Evolutionary conservation across 2,329 filamentous ascomycete species (phyloP).

Genomic region (Xylariaceae sp.): DNA sequence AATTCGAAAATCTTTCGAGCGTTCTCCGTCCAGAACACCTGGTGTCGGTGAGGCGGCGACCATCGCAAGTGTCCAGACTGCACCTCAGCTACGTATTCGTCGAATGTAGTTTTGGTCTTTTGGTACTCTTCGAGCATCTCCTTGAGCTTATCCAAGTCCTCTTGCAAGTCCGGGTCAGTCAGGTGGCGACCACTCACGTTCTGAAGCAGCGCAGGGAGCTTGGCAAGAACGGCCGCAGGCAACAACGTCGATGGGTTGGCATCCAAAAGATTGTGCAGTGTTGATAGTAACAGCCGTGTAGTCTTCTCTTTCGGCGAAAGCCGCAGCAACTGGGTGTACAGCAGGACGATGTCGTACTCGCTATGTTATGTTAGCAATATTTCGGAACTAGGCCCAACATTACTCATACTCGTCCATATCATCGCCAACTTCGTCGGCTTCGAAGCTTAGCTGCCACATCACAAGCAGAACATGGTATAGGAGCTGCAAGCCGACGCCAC

Average conservation of each 20-base stretch:
- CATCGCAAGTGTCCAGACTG: slow-evolving; percentile 83
- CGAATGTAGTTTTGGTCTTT: slow-evolving; percentile 71
- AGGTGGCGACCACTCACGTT: slow-evolving; percentile 60
- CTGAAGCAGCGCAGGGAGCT: slow-evolving; percentile 65
- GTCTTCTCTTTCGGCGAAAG: slow-evolving; percentile 98
- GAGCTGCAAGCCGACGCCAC: slow-evolving; percentile 85
- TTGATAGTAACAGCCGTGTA: slow-evolving; percentile 83
- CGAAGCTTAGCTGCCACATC: slow-evolving; percentile 95
- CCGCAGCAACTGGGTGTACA: slow-evolving; percentile 89
- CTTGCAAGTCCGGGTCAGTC: slow-evolving; percentile 59
- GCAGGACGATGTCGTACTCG: slow-evolving; percentile 85
- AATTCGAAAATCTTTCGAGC: slow-evolving; percentile 81
- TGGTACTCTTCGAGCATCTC: slow-evolving; percentile 64
- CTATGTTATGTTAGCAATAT: slow-evolving; percentile 41
- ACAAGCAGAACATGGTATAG: slow-evolving; percentile 92
- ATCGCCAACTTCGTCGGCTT: slow-evolving; percentile 66
- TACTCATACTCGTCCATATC: slow-evolving; percentile 76
- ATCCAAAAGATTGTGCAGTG: slow-evolving; percentile 78
- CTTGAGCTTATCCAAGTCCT: slow-evolving; percentile 57
- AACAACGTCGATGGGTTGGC: slow-evolving; percentile 68
- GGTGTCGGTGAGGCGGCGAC: slow-evolving; percentile 85
- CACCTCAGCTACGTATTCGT: slow-evolving; percentile 86
- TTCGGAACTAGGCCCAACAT: background rate
- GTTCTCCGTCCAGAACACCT: slow-evolving; percentile 88
- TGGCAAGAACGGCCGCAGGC: slow-evolving; percentile 79